Base-by-base conservation (phyloP, 106 monocot species). In the Ottelia alismoides region DNA sequence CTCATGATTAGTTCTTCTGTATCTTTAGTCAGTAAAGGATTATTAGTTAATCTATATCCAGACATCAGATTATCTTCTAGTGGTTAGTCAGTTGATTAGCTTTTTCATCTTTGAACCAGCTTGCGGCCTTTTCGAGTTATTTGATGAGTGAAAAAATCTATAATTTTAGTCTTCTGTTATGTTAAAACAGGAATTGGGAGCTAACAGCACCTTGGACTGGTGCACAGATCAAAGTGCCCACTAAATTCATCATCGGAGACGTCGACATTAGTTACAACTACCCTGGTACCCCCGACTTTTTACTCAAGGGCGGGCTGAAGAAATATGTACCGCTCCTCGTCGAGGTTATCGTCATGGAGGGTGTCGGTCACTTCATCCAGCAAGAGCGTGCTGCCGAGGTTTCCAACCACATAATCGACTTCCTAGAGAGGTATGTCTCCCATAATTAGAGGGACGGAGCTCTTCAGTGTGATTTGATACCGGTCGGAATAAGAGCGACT, bases 181-280 rank as follows among this genome's bases (percentile, higher is more conserved):
- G n/a, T n/a, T n/a, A n/a, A n/a, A n/a, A 25, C 61, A 61, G 61
- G 28, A 61, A 61, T 16, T 61, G 61, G 61, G 61, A 61, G 61
- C 46, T 61, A 7, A 28, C 28, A 0, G 45, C 28, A 18, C 61
- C 61, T 3, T 61, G 61, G 61, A 24, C 18, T 25, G 61, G 61
- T 2, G 46, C 23, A 3, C 61, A 61, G 40, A 30, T 61, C 2
- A 61, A 61, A 28, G 61, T 61, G 22, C 61, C 61, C 12, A 16
- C 2, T 18, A 61, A 48, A 48, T 61, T 61, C 29, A 48, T 61
- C 7, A 9, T 49, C n/a, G 61, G 61, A 20, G 61, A 61, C 29
- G 28, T 28, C 6, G 61, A 61, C 30, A 25, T 49, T 1, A 48
- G 17, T 0, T 61, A 61, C 30, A 1, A 61, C 20, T 1, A 28